Percentiles rank a stretch among this genome's conserved stretches.
phyloP scores from a whole-genome alignment of 169 alveolate species.

The Pseudocohnilembus persalinus region DNA sequence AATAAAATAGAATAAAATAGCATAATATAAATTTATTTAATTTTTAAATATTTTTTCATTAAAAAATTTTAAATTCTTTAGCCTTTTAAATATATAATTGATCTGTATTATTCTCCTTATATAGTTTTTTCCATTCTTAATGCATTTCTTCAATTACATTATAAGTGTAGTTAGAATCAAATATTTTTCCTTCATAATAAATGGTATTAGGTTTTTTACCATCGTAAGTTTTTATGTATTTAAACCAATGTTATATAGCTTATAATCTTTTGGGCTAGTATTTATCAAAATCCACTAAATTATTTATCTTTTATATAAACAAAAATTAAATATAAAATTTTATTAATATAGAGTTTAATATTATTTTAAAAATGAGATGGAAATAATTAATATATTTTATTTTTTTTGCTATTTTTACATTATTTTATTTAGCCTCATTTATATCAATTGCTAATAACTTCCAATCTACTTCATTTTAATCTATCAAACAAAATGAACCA shows the following conservation, averaged over 20 bases:
- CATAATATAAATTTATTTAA: no score
- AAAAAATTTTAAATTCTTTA: background rate
- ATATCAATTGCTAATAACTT: conserved; percentile 57
- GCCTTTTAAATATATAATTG: no score
- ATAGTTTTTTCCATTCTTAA: conserved; percentile 20
- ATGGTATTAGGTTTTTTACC: conserved; percentile 71
- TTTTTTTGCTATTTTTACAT: conserved; percentile 10
- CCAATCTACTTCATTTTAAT: conserved; percentile 82
- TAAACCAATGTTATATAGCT: conserved; percentile 62
- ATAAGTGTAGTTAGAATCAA: conserved; percentile 36
- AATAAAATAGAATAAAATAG: no score
- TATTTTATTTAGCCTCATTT: conserved; percentile 47
- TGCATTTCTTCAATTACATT: conserved; percentile 61
- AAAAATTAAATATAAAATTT: no score
- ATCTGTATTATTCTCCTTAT: background rate
- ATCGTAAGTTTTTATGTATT: conserved; percentile 64
- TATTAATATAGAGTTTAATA: no score
- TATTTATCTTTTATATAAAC: conserved; percentile 16
- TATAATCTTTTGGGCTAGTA: conserved; percentile 41
- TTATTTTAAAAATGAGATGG: no score
- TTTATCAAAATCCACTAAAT: conserved; percentile 39
- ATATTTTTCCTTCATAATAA: conserved; percentile 50
- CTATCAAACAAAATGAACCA: conserved; percentile 78
- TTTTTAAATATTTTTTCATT: background rate
- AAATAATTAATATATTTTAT: background rate